A percentile compares a stretch with the other conserved stretches of the same genome.
These are phyloP conservation scores for Amanita polypyramis DNA, from an alignment of 768 basidiomycete species.

Conservation along the genomic window DNA sequence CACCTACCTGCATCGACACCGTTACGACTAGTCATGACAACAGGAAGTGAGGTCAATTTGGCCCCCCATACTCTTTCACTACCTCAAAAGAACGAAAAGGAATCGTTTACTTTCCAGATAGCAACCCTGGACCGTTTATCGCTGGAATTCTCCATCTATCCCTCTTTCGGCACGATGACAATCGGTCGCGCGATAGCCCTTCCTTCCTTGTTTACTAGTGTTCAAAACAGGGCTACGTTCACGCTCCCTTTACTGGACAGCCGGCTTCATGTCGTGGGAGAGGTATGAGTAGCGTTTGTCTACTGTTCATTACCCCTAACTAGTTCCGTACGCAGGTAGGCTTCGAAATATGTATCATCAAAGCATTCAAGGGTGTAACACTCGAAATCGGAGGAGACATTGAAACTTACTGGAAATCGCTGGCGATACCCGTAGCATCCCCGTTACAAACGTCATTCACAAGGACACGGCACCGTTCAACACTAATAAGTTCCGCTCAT, in stretches of 20 bases:
- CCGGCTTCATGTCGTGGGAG: conserved; percentile 87
- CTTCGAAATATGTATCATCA: conserved; percentile 80
- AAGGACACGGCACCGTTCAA: conserved; percentile 30
- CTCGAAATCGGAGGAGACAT: conserved; percentile 91
- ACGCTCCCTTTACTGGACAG: conserved; percentile 83
- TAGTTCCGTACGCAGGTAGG: conserved; percentile 44
- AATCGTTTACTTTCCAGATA: conserved; percentile 82
- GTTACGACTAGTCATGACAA: conserved; percentile 92
- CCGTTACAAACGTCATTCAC: conserved; percentile 26
- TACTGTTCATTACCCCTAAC: conserved; percentile 3
- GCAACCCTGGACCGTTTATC: conserved; percentile 60
- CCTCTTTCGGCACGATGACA: conserved; percentile 94
- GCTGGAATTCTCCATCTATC: conserved; percentile 91
- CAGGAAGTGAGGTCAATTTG: conserved; percentile 70
- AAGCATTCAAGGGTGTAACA: conserved; percentile 85
- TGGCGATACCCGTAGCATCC: conserved; percentile 37
- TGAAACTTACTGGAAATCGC: conserved; percentile 99
- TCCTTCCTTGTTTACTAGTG: conserved; percentile 55
- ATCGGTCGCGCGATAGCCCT: conserved; percentile 88
- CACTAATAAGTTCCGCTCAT: conserved; percentile 43
- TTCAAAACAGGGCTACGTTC: conserved; percentile 43
- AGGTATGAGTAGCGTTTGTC: conserved; percentile 36
- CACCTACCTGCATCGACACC: conserved; percentile 67
- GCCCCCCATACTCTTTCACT: conserved; percentile 88
- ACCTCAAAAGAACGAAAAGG: conserved; percentile 60